Conservation (phyloP, 73 alveolate species). For the Paramecium caudatum region DNA sequence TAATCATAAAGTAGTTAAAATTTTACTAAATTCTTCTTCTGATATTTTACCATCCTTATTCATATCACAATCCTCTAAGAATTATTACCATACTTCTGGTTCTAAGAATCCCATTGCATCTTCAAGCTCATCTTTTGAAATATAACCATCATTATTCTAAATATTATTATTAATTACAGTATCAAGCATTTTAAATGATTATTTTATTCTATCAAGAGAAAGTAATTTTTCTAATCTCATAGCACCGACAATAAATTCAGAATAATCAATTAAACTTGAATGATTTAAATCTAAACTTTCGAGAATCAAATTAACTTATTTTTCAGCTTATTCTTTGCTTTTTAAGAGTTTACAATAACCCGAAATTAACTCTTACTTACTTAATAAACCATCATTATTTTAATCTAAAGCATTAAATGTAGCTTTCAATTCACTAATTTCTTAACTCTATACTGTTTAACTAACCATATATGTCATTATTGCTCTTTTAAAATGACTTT, state of each 20-base stretch:
- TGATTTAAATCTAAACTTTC: slow-evolving; percentile 73
- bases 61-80: slow-evolving; percentile 57
- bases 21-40: slow-evolving; percentile 60
- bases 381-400: slow-evolving; percentile 79
- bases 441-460: slow-evolving; percentile 1
- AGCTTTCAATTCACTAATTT: slow-evolving; percentile 14
- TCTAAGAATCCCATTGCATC: slow-evolving; percentile 72
- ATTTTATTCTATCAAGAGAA: slow-evolving; percentile 55
- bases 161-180: slow-evolving; percentile 14
- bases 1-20: not conserved
- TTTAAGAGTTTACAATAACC: slow-evolving; percentile 65
- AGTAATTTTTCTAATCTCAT: slow-evolving; percentile 61
- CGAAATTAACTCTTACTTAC: slow-evolving; percentile 75
- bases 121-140: slow-evolving; percentile 64
- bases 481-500: slow-evolving; percentile 61
- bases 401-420: slow-evolving; percentile 70
- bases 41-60: slow-evolving; percentile 76
- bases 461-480: slow-evolving; percentile 60
- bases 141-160: slow-evolving; percentile 70
- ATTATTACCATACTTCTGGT: slow-evolving; percentile 67
- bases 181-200: slow-evolving; percentile 76
- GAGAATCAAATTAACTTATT: slow-evolving; percentile 68
- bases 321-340: slow-evolving; percentile 44
- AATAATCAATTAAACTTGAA: slow-evolving; percentile 76
- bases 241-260: slow-evolving; percentile 79